Base-by-base conservation (phyloP, 306 rosid species). In the Malus sieversii region DNA sequence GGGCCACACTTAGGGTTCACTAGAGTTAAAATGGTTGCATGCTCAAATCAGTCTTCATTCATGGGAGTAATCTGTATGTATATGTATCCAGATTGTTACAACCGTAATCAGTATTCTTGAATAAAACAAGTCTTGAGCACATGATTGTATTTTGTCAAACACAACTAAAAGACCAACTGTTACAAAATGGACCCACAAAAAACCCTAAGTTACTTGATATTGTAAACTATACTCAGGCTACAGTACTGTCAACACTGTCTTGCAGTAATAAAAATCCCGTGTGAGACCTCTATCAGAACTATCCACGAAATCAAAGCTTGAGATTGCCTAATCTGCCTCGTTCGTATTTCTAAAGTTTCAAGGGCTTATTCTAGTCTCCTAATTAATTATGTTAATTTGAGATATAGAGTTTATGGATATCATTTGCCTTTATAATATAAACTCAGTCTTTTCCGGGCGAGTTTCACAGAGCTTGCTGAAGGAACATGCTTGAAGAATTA, bases 401-500 rank as follows among this genome's bases (percentile, higher is more conserved):
- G 6, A 51, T 35, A 51, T 51, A 15, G 55, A 51, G 6, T 4
- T 3, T 55, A 55, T 72, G 66, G 32, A 70, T 20, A 66, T 67
- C 40, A 19, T 83, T 7, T 35, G 40, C 40, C 75, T 33, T 18
- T 68, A 22, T 29, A 75, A 73, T 76, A 71, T 77, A 73, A 79
- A 45, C 70, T 58, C 19, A 10, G 20, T 52, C 72, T 79, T 68
- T 76, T 72, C 72, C 79, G 52, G 78, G 78, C 77, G 38, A 66
- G 40, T 77, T 88, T 72, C 71, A 60, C 86, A 95, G 98, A 95
- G 82, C 97, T 95, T 40, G 96, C 93, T 23, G 96, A 88, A 87
- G 98, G 97, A 74, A 92, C 98, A 60, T 95, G 97, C 82, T 70
- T 95, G 95, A 95, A 86, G 89, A 95, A 90, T 89, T 92, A 87